phyloP scores from a whole-genome alignment of 2,329 filamentous ascomycete genomes.

The Diaporthe batatas region DNA sequence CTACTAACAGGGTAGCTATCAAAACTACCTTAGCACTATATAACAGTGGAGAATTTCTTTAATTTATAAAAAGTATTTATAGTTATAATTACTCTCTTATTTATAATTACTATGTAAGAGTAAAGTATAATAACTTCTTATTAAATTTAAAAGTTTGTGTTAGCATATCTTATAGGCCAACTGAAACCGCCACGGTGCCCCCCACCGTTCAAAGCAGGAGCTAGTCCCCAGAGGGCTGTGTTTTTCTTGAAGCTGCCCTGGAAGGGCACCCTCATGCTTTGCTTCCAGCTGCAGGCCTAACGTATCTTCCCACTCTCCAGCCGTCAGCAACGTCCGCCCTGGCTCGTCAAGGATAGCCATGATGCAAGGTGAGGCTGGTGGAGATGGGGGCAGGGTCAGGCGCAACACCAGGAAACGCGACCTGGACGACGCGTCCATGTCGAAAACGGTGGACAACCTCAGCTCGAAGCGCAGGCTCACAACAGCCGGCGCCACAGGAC shows the following conservation, averaged over 20 bases:
- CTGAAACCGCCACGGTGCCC: neutral
- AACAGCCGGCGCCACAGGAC: too few relatives aligned
- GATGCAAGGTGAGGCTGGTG: neutral
- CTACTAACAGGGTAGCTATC: too few relatives aligned
- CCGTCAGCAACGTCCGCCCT: neutral
- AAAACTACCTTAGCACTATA: too few relatives aligned
- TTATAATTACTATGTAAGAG: too few relatives aligned
- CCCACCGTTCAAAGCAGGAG: neutral
- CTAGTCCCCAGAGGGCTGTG: neutral
- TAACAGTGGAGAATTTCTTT: too few relatives aligned
- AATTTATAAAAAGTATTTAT: too few relatives aligned
- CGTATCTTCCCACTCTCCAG: neutral
- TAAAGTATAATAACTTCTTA: too few relatives aligned
- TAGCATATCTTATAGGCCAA: too few relatives aligned
- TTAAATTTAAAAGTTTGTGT: neutral
- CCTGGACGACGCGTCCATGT: neutral
- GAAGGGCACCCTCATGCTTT: neutral
- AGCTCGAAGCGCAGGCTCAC: constrained; percentile 3
- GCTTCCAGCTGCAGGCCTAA: neutral
- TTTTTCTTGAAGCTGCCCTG: neutral
- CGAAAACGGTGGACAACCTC: too few relatives aligned
- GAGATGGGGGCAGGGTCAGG: neutral
- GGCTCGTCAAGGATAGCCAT: neutral
- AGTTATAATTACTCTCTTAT: too few relatives aligned
- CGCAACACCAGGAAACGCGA: neutral